A percentile compares a stretch with the other conserved stretches of the same genome.
phyloP scores from a whole-genome alignment of 1,284 basidiomycete species.

The Ceratorhiza oryzae-sativae region DNA sequence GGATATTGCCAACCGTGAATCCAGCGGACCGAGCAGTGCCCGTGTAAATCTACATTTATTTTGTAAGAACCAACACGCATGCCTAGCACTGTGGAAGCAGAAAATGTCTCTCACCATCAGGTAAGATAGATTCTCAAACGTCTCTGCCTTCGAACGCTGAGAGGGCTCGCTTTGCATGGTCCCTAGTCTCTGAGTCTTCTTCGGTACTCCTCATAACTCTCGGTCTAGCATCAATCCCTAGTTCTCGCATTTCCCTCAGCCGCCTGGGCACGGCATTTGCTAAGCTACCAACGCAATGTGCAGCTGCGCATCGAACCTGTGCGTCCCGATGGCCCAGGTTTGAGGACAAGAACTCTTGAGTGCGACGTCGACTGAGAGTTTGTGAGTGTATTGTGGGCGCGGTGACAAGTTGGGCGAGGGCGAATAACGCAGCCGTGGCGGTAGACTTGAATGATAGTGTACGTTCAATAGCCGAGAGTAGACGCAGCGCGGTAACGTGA shows the following conservation, averaged over 20 bases:
- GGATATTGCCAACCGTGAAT: too few species aligned
- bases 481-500: not conserved
- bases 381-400: not conserved
- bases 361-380: constrained; percentile 8
- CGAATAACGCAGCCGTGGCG: constrained; percentile 11
- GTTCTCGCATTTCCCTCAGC: constrained; percentile 15
- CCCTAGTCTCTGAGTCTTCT: constrained; percentile 8
- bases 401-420: not conserved
- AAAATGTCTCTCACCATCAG: too few species aligned
- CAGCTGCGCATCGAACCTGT: constrained; percentile 15
- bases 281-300: not conserved
- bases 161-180: constrained; percentile 14
- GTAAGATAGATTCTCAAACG: not conserved
- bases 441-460: constrained; percentile 1
- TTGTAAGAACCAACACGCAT: too few species aligned
- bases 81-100: too few species aligned
- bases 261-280: constrained; percentile 2
- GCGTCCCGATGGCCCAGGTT: constrained; percentile 2
- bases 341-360: constrained; percentile 6
- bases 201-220: constrained; percentile 16
- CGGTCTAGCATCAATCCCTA: constrained; percentile 16
- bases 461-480: constrained; percentile 21
- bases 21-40: too few species aligned
- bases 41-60: too few species aligned
- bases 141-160: constrained; percentile 6